Base-by-base conservation (phyloP, 768 basidiomycete species). In the Terana coerulea region DNA sequence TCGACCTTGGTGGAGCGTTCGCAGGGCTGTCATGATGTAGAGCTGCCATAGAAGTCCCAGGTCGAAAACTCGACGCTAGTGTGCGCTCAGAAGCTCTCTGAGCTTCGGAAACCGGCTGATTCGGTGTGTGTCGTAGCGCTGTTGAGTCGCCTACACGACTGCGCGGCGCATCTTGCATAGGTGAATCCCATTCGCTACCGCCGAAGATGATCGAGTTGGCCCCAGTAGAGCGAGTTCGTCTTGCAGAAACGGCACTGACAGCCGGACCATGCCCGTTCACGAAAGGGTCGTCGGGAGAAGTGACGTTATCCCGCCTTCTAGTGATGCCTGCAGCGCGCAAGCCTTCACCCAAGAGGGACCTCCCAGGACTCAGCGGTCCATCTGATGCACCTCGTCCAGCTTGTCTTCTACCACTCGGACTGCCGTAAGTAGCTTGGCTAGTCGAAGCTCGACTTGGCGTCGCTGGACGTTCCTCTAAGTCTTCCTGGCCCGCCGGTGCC, bases 271-370 rank as follows among this genome's bases (percentile, higher is more conserved):
- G 51, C 14, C 25, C 30, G 2, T 62, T 60, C 14, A 35, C 58
- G 44, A 77, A 77, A 5, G 71, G 66, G 47, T 75, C 70, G 29
- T 75, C 70, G 7, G 36, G 56, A n/a, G n/a, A n/a, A n/a, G 24
- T 48, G 40, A 45, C 41, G 40, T 55, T 51, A 51, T 60, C 62
- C 50, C 65, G 63, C 41, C 66, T 64, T 67, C 63, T 74, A 26
- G 73, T 75, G 50, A 90, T 69, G 9, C 88, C 89, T 0, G 88
- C 86, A 0, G 87, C 85, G 42, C 83, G 75, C 52, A 91, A 61
- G 14, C 81, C 81, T 64, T 89, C 86, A 3, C 84, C 80, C 8
- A 87, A 64, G 12, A 91, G 65, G 58, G 77, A 83, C 51, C 86
- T 67, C 10, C 79, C 75, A 15, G 66, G 67, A 25, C 17, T 44